phyloP scores from a whole-genome alignment of 768 basidiomycete species.

The Leccinum broughii region DNA sequence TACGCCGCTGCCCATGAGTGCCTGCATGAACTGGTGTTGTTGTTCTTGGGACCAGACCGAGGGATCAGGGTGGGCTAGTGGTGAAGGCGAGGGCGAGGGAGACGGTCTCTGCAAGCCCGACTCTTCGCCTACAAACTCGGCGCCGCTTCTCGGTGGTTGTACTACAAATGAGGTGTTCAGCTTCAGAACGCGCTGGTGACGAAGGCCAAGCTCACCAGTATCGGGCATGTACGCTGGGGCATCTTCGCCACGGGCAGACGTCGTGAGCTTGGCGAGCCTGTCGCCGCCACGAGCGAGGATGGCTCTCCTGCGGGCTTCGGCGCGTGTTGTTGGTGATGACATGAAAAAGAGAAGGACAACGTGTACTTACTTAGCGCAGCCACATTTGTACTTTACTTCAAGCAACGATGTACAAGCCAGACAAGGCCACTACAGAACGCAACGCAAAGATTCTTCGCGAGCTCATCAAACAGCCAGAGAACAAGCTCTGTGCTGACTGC shows the following conservation, averaged over 20 bases:
- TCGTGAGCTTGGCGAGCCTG: constrained; percentile 77
- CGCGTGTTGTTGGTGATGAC: constrained; percentile 60
- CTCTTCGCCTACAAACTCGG: constrained; percentile 41
- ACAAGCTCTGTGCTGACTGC: constrained; percentile 95
- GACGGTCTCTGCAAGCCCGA: constrained; percentile 29
- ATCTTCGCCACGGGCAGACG: constrained; percentile 71
- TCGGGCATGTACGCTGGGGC: constrained; percentile 54
- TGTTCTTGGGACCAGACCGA: constrained; percentile 69
- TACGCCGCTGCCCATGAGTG: constrained; percentile 46
- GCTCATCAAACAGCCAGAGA: constrained; percentile 85
- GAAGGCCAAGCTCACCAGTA: constrained; percentile 30
- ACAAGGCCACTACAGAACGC: constrained; percentile 83
- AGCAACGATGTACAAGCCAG: constrained; percentile 53
- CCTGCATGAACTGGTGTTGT: constrained; percentile 66
- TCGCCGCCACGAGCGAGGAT: constrained; percentile 72
- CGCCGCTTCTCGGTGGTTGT: constrained; percentile 13
- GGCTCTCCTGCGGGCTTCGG: constrained; percentile 76
- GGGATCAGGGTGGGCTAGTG: constrained; percentile 43
- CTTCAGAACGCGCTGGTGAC: neutral
- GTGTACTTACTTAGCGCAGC: constrained; percentile 3
- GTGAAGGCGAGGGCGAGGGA: constrained; percentile 18
- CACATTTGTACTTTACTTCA: neutral
- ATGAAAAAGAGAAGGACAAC: constrained; percentile 15
- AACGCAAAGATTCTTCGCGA: constrained; percentile 80
- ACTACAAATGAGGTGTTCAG: constrained; percentile 6